Conservation (phyloP, 352 stramenopile species). For the Detonula confervacea region DNA sequence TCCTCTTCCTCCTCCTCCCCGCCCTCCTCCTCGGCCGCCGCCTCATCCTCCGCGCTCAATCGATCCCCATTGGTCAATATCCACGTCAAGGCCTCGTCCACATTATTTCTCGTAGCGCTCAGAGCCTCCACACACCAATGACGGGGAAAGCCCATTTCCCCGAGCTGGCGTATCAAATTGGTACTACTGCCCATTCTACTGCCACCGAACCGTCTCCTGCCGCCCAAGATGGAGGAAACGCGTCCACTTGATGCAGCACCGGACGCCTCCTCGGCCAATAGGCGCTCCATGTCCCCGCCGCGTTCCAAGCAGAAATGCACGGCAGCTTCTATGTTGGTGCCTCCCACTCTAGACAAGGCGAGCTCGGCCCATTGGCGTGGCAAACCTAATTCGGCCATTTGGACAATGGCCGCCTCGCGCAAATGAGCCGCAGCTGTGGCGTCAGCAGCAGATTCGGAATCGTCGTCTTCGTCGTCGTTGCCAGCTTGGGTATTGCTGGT, state of each 20-base stretch:
- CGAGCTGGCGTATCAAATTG: constrained; percentile 79
- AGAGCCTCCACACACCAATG: constrained; percentile 85
- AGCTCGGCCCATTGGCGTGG: constrained; percentile 83
- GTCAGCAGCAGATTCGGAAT: constrained; percentile 51
- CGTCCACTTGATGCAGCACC: constrained; percentile 60
- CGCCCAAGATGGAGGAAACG: constrained; percentile 42
- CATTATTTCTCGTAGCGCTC: constrained; percentile 80
- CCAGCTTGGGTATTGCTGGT: too few relatives aligned
- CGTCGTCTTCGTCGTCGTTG: constrained; percentile 65
- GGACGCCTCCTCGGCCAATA: constrained; percentile 81
- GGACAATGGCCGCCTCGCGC: constrained; percentile 79
- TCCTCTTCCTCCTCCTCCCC: constrained; percentile 70
- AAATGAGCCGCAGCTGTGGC: constrained; percentile 69
- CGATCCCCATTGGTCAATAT: constrained; percentile 85
- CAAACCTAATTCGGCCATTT: constrained; percentile 86
- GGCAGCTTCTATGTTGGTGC: constrained; percentile 85
- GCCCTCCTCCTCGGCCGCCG: constrained; percentile 64
- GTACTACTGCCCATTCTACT: constrained; percentile 55
- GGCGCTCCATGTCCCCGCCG: constrained; percentile 84
- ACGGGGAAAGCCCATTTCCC: constrained; percentile 85
- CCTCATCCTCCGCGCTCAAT: constrained; percentile 63
- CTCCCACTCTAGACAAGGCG: constrained; percentile 77
- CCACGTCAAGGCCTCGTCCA: constrained; percentile 85
- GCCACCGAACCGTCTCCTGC: constrained; percentile 48
- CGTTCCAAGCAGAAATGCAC: constrained; percentile 87